These are phyloP conservation scores for Aurifilum marmelostoma DNA, from an alignment of 2,329 filamentous ascomycete genomes.

Conservation along the genomic window DNA sequence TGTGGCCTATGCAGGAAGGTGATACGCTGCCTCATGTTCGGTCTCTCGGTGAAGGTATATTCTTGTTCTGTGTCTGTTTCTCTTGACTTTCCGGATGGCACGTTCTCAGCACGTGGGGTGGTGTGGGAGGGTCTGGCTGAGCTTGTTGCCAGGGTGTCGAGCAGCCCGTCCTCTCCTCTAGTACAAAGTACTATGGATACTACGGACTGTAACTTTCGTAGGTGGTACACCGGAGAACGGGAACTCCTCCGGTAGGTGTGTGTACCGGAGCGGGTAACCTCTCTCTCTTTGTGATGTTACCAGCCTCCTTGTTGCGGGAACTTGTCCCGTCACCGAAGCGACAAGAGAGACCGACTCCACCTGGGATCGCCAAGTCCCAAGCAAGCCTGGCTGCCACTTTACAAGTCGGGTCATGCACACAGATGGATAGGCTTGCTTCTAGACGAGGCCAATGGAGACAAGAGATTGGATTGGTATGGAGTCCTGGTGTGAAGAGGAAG, in stretches of 20 bases:
- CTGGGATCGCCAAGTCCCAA: neutral
- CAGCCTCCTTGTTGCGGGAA: neutral
- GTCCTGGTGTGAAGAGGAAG: neutral
- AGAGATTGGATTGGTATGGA: neutral
- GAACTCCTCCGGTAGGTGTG: neutral
- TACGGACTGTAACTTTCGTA: neutral
- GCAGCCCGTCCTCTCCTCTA: neutral
- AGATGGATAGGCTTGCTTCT: neutral
- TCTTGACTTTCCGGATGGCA: neutral
- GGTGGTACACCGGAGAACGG: no score
- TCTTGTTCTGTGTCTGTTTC: neutral
- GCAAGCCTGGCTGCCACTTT: neutral
- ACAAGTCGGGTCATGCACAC: neutral
- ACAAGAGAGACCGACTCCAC: neutral
- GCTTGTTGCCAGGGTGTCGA: neutral
- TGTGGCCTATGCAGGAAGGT: conserved; percentile 76
- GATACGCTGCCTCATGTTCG: conserved; percentile 73
- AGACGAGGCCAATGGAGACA: neutral
- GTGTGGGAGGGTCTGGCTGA: neutral
- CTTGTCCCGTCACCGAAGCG: neutral
- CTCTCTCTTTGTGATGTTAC: no score
- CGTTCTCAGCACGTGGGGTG: neutral
- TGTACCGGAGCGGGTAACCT: no score
- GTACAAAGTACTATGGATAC: neutral
- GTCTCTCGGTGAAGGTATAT: conserved; percentile 1